A percentile compares a stretch with the other conserved stretches of the same genome.
These are phyloP conservation scores for Tranzscheliella williamsii DNA, from an alignment of 1,284 basidiomycete species.

Conservation along the genomic window DNA sequence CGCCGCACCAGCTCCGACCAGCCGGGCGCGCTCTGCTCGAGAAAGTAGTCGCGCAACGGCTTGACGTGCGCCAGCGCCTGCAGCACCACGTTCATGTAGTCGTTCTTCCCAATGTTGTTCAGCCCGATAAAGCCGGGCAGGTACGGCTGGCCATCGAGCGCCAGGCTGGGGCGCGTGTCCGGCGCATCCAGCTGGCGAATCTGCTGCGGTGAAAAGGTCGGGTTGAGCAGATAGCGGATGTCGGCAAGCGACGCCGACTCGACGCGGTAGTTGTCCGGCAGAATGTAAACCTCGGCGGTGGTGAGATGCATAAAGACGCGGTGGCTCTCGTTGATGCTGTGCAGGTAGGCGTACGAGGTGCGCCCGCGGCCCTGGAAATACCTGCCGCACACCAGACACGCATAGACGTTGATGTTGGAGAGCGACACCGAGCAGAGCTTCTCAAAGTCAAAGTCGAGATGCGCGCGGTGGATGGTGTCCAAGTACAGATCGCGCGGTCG, in stretches of 20 bases:
- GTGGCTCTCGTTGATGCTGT: conserved; percentile 96
- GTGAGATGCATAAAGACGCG: conserved; percentile 96
- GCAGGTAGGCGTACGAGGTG: conserved; percentile 90
- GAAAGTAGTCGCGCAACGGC: conserved; percentile 78
- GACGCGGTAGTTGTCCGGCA: conserved; percentile 96
- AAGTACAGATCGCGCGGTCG: conserved; percentile 91
- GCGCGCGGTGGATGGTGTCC: conserved; percentile 69
- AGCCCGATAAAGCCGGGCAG: conserved; percentile 91
- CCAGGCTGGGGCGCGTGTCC: conserved; percentile 64
- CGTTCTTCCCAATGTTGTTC: conserved; percentile 95
- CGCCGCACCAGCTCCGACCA: conserved; percentile 78
- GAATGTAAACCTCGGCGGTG: conserved; percentile 90
- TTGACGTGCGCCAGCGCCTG: conserved; percentile 89
- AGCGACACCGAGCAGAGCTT: conserved; percentile 95
- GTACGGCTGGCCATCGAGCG: conserved; percentile 79
- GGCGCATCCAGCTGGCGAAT: conserved; percentile 65
- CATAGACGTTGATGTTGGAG: conserved; percentile 96
- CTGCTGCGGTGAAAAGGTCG: conserved; percentile 70
- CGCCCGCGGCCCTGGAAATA: conserved; percentile 97
- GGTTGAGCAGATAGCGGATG: conserved; percentile 85
- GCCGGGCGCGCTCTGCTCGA: conserved; percentile 7
- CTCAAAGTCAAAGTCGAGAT: conserved; percentile 98
- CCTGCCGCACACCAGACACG: conserved; percentile 95
- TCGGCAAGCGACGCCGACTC: conserved; percentile 91
- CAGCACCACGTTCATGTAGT: conserved; percentile 96